These are phyloP conservation scores for Porphyra umbilicalis DNA, from an alignment of 31 red algal species.

Conservation along the genomic window DNA sequence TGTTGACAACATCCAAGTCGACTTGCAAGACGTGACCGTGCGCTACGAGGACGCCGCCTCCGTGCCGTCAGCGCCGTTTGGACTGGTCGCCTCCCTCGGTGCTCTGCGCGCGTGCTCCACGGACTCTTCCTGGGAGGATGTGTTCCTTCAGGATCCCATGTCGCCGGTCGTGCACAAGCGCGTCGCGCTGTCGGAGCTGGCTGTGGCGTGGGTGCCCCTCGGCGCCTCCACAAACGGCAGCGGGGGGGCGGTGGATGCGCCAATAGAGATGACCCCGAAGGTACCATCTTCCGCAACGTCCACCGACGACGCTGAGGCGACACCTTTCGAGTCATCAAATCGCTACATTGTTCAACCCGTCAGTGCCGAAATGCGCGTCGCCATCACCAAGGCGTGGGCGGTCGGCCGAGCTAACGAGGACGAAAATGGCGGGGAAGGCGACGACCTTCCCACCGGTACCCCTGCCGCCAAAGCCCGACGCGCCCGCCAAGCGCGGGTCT, in stretches of 20 bases:
- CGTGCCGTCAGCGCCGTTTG: slow-evolving; percentile 2
- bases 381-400: not conserved
- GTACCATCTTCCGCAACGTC: not conserved
- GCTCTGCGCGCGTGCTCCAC: not conserved
- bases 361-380: not conserved
- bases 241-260: not conserved
- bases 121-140: not conserved
- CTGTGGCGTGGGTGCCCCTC: not conserved
- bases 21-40: slow-evolving; percentile 60
- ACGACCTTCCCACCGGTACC: not conserved
- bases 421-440: not conserved
- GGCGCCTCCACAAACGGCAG: not conserved
- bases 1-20: slow-evolving; percentile 75
- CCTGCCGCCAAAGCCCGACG: not conserved
- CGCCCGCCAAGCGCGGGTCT: not conserved
- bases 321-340: not conserved
- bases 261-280: not conserved
- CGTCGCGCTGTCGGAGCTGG: not conserved
- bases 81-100: not conserved
- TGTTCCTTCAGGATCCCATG: not conserved
- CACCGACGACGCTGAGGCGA: not conserved
- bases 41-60: slow-evolving; percentile 71
- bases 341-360: not conserved
- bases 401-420: not conserved
- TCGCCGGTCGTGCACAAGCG: not conserved